Conservation (phyloP, 805 yeast genomes). For the Naumovozyma baii region DNA sequence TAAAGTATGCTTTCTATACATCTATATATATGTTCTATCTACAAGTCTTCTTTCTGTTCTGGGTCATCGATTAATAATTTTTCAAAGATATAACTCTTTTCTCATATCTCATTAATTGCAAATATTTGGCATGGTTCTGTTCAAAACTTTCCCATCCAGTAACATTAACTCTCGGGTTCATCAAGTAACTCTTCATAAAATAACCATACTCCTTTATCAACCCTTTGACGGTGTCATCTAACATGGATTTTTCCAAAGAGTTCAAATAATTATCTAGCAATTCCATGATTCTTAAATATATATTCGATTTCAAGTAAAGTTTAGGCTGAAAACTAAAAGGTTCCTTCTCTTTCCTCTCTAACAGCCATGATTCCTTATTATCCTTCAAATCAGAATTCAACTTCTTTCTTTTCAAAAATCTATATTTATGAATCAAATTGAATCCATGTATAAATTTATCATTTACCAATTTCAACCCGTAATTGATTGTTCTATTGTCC, state of each 20-base stretch:
- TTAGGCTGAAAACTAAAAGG: conserved; percentile 19
- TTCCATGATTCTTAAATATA: conserved; percentile 6
- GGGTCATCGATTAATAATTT: not conserved
- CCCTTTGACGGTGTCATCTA: conserved; percentile 9
- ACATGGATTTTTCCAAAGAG: conserved; percentile 5
- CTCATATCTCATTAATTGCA: conserved; percentile 12
- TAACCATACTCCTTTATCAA: conserved; percentile 24
- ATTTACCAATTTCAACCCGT: conserved; percentile 26
- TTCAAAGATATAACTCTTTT: conserved; percentile 4
- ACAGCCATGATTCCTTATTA: conserved; percentile 14
- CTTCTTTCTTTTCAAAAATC: conserved; percentile 9
- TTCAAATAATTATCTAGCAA: conserved; percentile 22
- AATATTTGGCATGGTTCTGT: conserved; percentile 8
- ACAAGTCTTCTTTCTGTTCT: not conserved
- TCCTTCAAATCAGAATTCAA: conserved; percentile 1
- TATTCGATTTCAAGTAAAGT: conserved; percentile 22
- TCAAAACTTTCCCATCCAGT: conserved; percentile 20
- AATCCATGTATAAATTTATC: conserved; percentile 32
- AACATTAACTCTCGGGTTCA: conserved; percentile 18
- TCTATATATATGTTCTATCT: too few species aligned
- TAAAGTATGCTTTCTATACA: too few species aligned
- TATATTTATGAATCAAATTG: conserved; percentile 23
- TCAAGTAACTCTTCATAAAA: conserved; percentile 26
- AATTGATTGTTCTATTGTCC: conserved; percentile 22
- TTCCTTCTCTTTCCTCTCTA: conserved; percentile 13